Conservation (phyloP, 805 yeast genomes). For the Scheffersomyces stipitis region DNA sequence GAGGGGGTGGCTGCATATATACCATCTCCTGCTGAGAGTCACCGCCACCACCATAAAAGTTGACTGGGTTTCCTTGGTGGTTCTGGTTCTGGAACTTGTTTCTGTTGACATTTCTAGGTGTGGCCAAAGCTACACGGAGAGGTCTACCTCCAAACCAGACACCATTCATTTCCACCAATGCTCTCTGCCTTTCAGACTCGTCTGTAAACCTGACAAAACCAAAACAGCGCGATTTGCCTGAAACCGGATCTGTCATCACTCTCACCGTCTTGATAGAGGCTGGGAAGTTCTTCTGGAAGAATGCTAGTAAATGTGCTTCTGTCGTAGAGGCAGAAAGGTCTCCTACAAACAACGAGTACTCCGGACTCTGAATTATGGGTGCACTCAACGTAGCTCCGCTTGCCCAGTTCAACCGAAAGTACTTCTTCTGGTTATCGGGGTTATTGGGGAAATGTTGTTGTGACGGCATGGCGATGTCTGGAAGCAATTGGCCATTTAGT, state of each 20-base stretch:
- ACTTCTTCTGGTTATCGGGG: slow-evolving; percentile 53
- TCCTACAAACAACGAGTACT: slow-evolving; percentile 78
- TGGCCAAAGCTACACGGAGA: slow-evolving; percentile 74
- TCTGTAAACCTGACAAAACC: slow-evolving; percentile 78
- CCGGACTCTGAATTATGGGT: slow-evolving; percentile 72
- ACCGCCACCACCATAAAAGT: slow-evolving; percentile 2
- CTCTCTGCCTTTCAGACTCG: slow-evolving; percentile 66
- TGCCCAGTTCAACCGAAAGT: slow-evolving; percentile 81
- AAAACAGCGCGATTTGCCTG: slow-evolving; percentile 75
- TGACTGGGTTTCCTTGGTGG: not conserved
- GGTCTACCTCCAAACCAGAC: slow-evolving; percentile 79
- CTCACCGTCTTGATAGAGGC: slow-evolving; percentile 73
- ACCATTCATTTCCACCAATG: slow-evolving; percentile 74
- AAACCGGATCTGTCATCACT: slow-evolving; percentile 82
- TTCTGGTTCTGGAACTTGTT: slow-evolving; percentile 1
- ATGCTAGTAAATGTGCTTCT: slow-evolving; percentile 71
- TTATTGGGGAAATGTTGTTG: slow-evolving; percentile 39
- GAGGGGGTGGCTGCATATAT: slow-evolving; percentile 16
- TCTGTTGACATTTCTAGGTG: slow-evolving; percentile 51
- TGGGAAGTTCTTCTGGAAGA: slow-evolving; percentile 65
- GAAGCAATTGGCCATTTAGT: slow-evolving; percentile 64
- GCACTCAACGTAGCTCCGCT: slow-evolving; percentile 75
- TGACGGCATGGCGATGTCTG: slow-evolving; percentile 52
- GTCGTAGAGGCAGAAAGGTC: slow-evolving; percentile 77
- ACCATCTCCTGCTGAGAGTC: slow-evolving; percentile 13